Evolutionary conservation across 371 early-diverging fungal species (phyloP).

Genomic region (Circinella umbellata): DNA sequence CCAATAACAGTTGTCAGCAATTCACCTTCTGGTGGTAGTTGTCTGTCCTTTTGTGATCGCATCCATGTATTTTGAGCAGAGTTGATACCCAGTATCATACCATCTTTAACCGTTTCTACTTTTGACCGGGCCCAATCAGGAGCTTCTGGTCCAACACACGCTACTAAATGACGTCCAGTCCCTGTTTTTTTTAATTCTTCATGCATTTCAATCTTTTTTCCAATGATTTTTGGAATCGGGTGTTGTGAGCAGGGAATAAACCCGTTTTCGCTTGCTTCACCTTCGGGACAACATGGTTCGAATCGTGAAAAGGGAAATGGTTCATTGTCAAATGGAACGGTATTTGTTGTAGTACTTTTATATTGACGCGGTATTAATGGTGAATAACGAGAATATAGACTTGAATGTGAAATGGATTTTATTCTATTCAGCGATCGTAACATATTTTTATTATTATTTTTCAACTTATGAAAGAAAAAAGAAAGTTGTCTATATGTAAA

Average conservation of each 20-base stretch:
- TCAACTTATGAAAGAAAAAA: background rate
- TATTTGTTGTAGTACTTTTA: background rate
- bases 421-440: background rate
- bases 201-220: conserved; percentile 45
- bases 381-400: background rate
- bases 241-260: conserved; percentile 48
- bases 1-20: conserved; percentile 36
- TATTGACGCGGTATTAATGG: background rate
- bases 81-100: conserved; percentile 17
- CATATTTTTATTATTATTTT: background rate
- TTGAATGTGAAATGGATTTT: background rate
- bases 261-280: conserved; percentile 29
- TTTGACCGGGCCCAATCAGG: conserved; percentile 50
- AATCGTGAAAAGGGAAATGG: conserved; percentile 48
- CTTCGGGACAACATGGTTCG: conserved; percentile 48
- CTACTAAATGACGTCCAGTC: conserved; percentile 43
- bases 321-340: conserved; percentile 44
- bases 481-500: background rate
- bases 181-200: conserved; percentile 23
- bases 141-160: conserved; percentile 44
- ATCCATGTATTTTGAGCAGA: conserved; percentile 8
- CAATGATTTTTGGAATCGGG: conserved; percentile 47
- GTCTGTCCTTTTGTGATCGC: conserved; percentile 5
- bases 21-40: background rate
- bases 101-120: conserved; percentile 39